Evolutionary conservation across 2,329 filamentous ascomycete genomes (phyloP).

Genomic region (Aspergillus quadrilineatus): DNA sequence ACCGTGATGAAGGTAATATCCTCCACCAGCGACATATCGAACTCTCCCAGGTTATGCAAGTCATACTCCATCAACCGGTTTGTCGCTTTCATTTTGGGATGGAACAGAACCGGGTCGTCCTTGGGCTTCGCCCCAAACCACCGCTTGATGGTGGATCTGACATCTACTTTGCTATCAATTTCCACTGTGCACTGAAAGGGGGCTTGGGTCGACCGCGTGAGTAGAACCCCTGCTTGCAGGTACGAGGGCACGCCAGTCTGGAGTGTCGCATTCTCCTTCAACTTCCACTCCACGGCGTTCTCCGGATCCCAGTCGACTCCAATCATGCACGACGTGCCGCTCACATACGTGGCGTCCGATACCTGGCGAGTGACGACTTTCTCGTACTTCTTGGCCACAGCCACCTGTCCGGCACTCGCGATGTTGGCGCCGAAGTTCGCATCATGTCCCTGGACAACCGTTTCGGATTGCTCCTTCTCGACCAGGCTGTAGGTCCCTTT

Average conservation of each 20-base stretch:
- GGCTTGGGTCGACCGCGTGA: neutral
- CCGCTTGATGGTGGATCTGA: neutral
- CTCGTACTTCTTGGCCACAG: neutral
- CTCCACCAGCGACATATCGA: neutral
- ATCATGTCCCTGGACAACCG: neutral
- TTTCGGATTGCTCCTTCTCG: neutral
- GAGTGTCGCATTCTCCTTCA: neutral
- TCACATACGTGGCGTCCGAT: neutral
- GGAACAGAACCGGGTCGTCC: neutral
- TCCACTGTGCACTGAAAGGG: neutral
- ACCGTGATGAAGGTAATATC: neutral
- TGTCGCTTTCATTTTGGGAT: neutral
- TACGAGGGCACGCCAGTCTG: neutral
- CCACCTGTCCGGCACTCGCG: neutral
- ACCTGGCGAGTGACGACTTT: neutral
- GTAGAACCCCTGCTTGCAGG: neutral
- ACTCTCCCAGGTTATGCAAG: neutral
- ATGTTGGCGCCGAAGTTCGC: neutral
- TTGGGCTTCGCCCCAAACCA: neutral
- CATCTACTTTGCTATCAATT: neutral
- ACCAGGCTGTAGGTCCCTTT: neutral
- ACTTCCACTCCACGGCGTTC: neutral
- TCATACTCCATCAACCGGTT: neutral
- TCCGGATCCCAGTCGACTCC: neutral
- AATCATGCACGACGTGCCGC: neutral